Evolutionary conservation across 2,329 filamentous ascomycete genomes (phyloP), one percentile per base, ranked within the genome.

Genomic region (Acarospora socialis): DNA sequence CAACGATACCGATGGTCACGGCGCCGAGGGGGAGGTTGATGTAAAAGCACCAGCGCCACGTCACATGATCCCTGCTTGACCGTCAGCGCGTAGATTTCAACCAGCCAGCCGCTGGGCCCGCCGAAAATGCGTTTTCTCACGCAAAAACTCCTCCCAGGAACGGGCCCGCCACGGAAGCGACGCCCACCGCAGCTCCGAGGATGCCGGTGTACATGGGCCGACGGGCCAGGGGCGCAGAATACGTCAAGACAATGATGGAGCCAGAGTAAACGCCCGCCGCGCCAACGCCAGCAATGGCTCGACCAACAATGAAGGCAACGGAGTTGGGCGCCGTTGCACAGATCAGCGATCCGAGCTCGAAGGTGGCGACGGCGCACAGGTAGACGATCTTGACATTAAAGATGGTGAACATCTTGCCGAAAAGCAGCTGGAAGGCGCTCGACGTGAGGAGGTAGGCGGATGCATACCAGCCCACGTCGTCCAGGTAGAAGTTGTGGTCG

Each of bases 301-400:
- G 18, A 13, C 35, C 35, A 3, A 30, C 30, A 7, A 37, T 34
- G 20, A 37, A 22, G n/a, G 21, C 20, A 7, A 12, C 10, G 4
- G 30, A 34, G 15, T n/a, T 30, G 3, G 24, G 35, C 7, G 31
- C 30, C n/a, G 19, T n/a, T 9, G 23, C 35, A 28, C 35, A 37
- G 15, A 37, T 27, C 16, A 34, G 15, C 10, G 12, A 22, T 8
- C 31, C 25, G 16, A 30, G 18, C 20, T 30, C 32, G 12, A 29
- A 33, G 23, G 70, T 33, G 21, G 49, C 41, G 18, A 74, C 53
- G 25, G 59, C 49, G 34, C 56, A 50, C 4, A 73, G 52, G 45
- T 66, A 73, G 1, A 57, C 58, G 30, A 53, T 65, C 41, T 65
- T 65, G 36, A 70, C 56, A 7, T 60, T 53, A 41, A 71, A 72